phyloP scores from a whole-genome alignment of 768 basidiomycete species.

The Boletus edulis region DNA sequence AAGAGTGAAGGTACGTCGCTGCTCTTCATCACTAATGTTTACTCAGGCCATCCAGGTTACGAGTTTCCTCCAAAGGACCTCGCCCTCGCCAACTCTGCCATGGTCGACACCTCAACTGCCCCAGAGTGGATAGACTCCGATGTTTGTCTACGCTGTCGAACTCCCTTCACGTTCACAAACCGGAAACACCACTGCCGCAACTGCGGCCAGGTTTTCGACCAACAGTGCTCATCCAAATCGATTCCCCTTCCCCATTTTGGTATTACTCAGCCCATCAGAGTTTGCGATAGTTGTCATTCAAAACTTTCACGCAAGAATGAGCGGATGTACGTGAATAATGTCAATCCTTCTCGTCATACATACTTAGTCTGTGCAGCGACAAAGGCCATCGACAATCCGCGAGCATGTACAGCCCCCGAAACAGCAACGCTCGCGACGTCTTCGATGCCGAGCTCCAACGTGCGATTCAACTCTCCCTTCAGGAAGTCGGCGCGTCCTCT shows the following conservation, averaged over 20 bases:
- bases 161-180: slow-evolving; percentile 91
- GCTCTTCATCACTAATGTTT: background rate
- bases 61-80: slow-evolving; percentile 82
- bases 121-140: slow-evolving; percentile 99
- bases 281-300: slow-evolving; percentile 87
- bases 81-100: slow-evolving; percentile 66
- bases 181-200: slow-evolving; percentile 98
- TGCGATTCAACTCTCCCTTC: slow-evolving; percentile 88
- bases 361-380: slow-evolving; percentile 28
- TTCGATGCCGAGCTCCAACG: slow-evolving; percentile 89
- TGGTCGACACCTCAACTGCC: slow-evolving; percentile 88
- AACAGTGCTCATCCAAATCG: slow-evolving; percentile 82
- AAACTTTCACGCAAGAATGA: slow-evolving; percentile 71
- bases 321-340: slow-evolving; percentile 41
- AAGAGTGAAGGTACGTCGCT: slow-evolving; percentile 64
- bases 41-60: slow-evolving; percentile 49
- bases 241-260: slow-evolving; percentile 91
- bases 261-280: slow-evolving; percentile 87
- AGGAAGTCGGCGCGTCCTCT: slow-evolving; percentile 59
- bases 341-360: background rate
- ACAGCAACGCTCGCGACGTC: slow-evolving; percentile 55
- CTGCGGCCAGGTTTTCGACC: slow-evolving; percentile 96
- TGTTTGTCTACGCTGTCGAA: slow-evolving; percentile 89
- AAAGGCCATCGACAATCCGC: slow-evolving; percentile 54
- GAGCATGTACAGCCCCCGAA: slow-evolving; percentile 52